Evolutionary conservation across 805 yeast species (phyloP), one percentile per base, ranked within the genome.

Genomic region (Cyberlindnera nakhonratchasimensis): DNA sequence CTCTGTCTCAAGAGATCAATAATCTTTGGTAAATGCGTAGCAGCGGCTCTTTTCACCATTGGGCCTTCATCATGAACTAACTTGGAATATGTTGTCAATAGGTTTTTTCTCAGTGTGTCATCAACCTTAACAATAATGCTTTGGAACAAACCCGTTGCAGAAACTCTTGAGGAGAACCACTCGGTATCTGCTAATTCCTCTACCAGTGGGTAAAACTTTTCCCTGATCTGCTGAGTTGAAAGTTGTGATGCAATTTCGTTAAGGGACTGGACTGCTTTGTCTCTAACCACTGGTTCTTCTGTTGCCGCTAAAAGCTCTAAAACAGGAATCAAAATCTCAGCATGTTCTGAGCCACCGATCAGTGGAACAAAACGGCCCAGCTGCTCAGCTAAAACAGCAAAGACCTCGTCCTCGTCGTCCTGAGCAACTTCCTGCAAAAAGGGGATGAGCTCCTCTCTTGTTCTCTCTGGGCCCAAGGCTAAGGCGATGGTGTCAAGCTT

Each of bases 371-470:
- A 91, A 43, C 78, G 77, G 36, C 95, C 96, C 54, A 93, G 69
- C 69, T 90, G 91, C 54, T 84, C 87, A 4, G 97, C 97, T 49
- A 95, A 74, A 17, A 89, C 91, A 2, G 96, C 87, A 65, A 91
- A 83, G 6, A 93, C 96, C 66, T 93, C 99, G 65, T 93, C 99
- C 66, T 93, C 99, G 62, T 95, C 99, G 56, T 93, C 99, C 52
- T 86, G 93, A 9, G 90, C 88, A 20, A 84, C 93, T 40, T 71
- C 77, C 52, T 82, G 87, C 48, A 93, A 73, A 58, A 91, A 93
- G 28, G 98, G 97, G 40, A 93, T 71, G 59, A 93, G 74, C 62
- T 93, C 99, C 35, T 75, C 75, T 46, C 96, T 74, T 10, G 98
- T 86, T 58, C 98, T 77, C 62, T 88, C 96, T 6, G 93, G 90